phyloP scores from a whole-genome alignment of 2,329 filamentous ascomycete species.

The Hyphodiscus sp. region DNA sequence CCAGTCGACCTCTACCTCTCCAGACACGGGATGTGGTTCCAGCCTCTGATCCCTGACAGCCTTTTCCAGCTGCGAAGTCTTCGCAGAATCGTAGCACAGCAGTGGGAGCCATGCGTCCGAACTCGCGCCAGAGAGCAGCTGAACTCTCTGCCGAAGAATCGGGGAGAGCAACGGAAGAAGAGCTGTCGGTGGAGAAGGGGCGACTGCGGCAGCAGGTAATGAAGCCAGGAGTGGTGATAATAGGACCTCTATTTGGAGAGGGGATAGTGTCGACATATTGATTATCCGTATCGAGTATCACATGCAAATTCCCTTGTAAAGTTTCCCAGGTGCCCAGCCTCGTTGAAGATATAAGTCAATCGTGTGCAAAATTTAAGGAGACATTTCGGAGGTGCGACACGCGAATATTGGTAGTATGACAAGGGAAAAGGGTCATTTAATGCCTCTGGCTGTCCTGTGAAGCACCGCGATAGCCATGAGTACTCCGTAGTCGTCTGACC shows the following conservation, averaged over 20 bases:
- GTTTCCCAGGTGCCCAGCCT: background rate
- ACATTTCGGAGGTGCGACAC: background rate
- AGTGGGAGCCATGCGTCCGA: constrained; percentile 67
- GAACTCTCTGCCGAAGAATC: constrained; percentile 59
- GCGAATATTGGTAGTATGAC: background rate
- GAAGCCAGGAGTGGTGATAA: constrained; percentile 53
- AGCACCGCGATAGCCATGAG: constrained; percentile 1
- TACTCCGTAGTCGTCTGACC: background rate
- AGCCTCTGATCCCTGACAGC: constrained; percentile 56
- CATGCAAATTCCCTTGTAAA: background rate
- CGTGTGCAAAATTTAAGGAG: background rate
- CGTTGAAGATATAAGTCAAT: background rate
- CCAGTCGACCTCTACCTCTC: constrained; percentile 66
- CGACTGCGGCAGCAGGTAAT: constrained; percentile 52
- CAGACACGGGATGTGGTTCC: constrained; percentile 75
- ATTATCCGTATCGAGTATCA: background rate
- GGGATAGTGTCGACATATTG: constrained; percentile 30
- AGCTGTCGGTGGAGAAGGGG: constrained; percentile 48
- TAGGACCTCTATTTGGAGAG: constrained; percentile 42
- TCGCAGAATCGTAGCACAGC: constrained; percentile 57
- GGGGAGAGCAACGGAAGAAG: constrained; percentile 57
- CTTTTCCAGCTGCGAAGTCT: constrained; percentile 49
- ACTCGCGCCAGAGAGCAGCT: constrained; percentile 54
- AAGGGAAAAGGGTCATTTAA: constrained; percentile 3
- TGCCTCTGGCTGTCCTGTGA: constrained; percentile 8